phyloP scores from a whole-genome alignment of 768 basidiomycete genomes.

The Cystobasidium ongulense region DNA sequence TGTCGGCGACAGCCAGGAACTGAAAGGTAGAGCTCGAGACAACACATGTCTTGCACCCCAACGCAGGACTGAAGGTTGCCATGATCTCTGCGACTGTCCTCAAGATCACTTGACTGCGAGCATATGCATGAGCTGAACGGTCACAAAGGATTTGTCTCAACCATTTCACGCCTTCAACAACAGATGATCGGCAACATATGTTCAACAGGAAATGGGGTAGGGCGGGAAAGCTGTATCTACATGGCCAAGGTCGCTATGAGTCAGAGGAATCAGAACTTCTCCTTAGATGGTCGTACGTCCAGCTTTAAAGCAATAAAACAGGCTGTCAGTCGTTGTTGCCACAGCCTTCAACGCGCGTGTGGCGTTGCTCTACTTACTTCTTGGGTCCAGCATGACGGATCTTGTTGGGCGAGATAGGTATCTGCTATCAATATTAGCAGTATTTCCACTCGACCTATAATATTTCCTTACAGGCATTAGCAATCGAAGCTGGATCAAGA shows the following conservation, averaged over 20 bases:
- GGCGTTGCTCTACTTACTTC: not conserved
- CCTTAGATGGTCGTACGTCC: conserved; percentile 35
- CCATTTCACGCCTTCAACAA: no score
- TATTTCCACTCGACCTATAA: not conserved
- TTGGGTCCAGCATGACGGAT: conserved; percentile 37
- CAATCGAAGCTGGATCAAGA: conserved; percentile 36
- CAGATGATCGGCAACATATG: no score
- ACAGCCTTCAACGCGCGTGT: not conserved
- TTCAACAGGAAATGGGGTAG: no score
- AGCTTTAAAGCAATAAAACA: conserved; percentile 14
- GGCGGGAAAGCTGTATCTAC: no score
- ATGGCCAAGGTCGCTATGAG: not conserved
- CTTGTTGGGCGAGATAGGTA: conserved; percentile 35
- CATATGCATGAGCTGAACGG: not conserved
- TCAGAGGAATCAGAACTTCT: conserved; percentile 31
- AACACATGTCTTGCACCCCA: not conserved
- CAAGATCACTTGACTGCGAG: not conserved
- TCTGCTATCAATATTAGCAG: not conserved
- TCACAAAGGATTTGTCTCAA: not conserved
- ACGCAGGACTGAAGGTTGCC: not conserved
- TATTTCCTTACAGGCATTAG: not conserved
- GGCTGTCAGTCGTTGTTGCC: not conserved
- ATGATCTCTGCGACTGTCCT: not conserved
- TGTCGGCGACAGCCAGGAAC: conserved; percentile 15
- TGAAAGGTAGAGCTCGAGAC: not conserved